phyloP scores from a whole-genome alignment of 2,329 filamentous ascomycete species.

The Calonectria montana region DNA sequence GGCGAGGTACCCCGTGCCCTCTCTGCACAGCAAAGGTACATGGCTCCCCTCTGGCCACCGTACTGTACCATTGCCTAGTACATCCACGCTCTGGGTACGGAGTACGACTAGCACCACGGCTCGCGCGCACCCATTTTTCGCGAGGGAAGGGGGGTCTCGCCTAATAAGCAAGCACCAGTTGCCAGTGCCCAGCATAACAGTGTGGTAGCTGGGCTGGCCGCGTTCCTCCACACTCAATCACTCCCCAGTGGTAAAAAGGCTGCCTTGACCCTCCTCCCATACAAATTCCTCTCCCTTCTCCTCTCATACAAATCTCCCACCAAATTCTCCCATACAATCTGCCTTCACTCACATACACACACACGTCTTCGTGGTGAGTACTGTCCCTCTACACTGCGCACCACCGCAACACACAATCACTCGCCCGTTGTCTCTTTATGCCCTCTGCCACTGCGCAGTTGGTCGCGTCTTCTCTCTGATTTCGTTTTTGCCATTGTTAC shows the following conservation, averaged over 20 bases:
- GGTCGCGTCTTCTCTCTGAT: constrained; percentile 29
- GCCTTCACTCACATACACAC: constrained; percentile 55
- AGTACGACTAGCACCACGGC: constrained; percentile 29
- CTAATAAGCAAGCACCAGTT: constrained; percentile 42
- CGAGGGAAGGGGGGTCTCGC: constrained; percentile 39
- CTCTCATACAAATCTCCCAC: constrained; percentile 72
- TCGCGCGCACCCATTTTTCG: constrained; percentile 45
- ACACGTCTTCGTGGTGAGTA: constrained; percentile 64
- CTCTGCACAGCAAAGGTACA: constrained; percentile 15
- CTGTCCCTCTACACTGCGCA: constrained; percentile 40
- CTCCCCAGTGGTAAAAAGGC: constrained; percentile 75
- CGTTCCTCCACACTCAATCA: constrained; percentile 64
- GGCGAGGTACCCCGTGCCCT: constrained; percentile 16
- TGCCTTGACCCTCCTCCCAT: constrained; percentile 64
- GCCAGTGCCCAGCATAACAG: constrained; percentile 42
- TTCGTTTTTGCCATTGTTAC: constrained; percentile 33
- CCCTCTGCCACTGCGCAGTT: constrained; percentile 20
- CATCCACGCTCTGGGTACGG: constrained; percentile 14
- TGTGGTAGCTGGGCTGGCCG: constrained; percentile 44
- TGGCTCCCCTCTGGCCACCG: constrained; percentile 15
- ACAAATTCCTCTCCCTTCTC: constrained; percentile 66
- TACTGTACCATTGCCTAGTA: constrained; percentile 16
- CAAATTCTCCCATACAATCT: constrained; percentile 65
- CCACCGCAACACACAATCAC: constrained; percentile 48
- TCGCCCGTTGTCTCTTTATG: constrained; percentile 52